Conservation (phyloP, 2,329 filamentous ascomycete species). For the Cordyceps cateniannulata region DNA sequence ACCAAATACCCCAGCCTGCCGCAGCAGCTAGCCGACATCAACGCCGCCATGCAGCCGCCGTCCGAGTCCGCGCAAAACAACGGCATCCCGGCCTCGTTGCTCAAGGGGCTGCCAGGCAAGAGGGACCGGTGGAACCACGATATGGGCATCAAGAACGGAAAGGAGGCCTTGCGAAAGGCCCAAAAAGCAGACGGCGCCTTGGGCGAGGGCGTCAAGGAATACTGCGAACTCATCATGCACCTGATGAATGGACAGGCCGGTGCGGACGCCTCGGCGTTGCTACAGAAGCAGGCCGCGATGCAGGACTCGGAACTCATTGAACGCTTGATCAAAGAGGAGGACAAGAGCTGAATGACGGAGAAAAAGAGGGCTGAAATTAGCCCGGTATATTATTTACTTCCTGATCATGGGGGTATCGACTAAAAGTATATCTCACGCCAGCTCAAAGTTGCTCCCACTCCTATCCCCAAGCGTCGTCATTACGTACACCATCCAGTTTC, state of each 20-base stretch:
- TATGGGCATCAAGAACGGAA: constrained; percentile 49
- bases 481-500: constrained; percentile 6
- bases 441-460: neutral
- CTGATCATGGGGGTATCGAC: constrained; percentile 8
- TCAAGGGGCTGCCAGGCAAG: constrained; percentile 19
- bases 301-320: constrained; percentile 45
- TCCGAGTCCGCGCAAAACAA: constrained; percentile 27
- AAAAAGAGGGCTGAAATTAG: neutral
- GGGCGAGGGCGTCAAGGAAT: constrained; percentile 55
- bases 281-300: constrained; percentile 39
- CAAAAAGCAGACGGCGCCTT: constrained; percentile 44
- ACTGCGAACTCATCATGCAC: constrained; percentile 48
- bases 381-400: constrained; percentile 7
- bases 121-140: constrained; percentile 51
- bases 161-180: constrained; percentile 45
- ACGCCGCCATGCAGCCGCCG: constrained; percentile 44
- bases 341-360: constrained; percentile 19
- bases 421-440: constrained; percentile 4
- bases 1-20: constrained; percentile 44
- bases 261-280: constrained; percentile 28
- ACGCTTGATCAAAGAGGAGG: constrained; percentile 41
- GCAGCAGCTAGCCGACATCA: constrained; percentile 40
- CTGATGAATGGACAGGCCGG: constrained; percentile 34
- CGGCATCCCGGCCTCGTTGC: constrained; percentile 19
- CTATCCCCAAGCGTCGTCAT: neutral